Conservation (phyloP, 371 early-diverging fungal genomes). For the Apophysomyces ossiformis region DNA sequence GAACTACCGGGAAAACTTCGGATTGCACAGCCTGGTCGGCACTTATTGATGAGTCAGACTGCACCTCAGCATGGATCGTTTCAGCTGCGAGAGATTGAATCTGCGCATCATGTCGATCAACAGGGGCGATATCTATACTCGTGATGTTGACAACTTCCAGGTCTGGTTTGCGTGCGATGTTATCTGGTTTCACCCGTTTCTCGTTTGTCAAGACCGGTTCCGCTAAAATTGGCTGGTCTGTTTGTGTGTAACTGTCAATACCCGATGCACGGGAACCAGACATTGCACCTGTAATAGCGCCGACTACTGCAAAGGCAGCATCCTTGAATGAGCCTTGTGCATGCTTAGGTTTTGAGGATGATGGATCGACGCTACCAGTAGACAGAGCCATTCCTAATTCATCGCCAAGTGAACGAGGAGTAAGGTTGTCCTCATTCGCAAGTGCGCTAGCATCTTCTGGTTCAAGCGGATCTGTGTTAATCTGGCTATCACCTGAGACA, state of each 20-base stretch:
- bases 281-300: constrained; percentile 18
- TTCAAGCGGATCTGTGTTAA: constrained; percentile 8
- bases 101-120: constrained; percentile 6
- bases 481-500: neutral
- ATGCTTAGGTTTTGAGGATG: constrained; percentile 4
- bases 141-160: neutral
- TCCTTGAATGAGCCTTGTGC: constrained; percentile 9
- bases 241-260: constrained; percentile 3
- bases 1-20: neutral
- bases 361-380: neutral
- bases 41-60: neutral
- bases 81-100: constrained; percentile 17
- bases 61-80: constrained; percentile 13
- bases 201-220: neutral
- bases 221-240: neutral
- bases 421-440: constrained; percentile 1
- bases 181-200: neutral
- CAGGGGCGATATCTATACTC: constrained; percentile 7
- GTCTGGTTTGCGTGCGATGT: neutral
- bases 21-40: neutral
- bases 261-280: constrained; percentile 1
- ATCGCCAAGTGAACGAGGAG: constrained; percentile 35
- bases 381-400: constrained; percentile 27
- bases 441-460: neutral
- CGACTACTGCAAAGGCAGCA: constrained; percentile 12